Base-by-base conservation (phyloP, 306 rosid genomes). In the Cicer bijugum region DNA sequence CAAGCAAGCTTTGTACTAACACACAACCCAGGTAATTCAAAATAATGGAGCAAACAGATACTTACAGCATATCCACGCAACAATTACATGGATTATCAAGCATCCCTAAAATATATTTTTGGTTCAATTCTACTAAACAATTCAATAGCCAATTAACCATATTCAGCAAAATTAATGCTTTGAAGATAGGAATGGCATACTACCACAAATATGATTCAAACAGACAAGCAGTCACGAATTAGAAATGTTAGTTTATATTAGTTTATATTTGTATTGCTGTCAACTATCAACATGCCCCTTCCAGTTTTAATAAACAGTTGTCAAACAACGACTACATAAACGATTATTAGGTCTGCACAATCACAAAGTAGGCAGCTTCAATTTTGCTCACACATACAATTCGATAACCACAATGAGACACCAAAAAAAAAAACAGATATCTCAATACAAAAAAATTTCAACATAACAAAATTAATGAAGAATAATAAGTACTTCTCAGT, bases 1-100 rank as follows among this genome's bases (percentile, higher is more conserved):
- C 75, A 66, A 59, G n/a, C 23, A 72, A 59, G 45, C 20, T 48
- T 20, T 28, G 37, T 44, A 44, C 52, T 9, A 80, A 17, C 2
- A 4, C 38, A 69, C 28, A 80, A 60, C 53, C 42, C 16, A 40
- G 51, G 48, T 11, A 78, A 52, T 68, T 16, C 67, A 38, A 51
- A 39, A 28, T 5, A 68, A 63, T 8, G 69, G 16, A 8, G 61
- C 53, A n/a, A 52, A 45, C 1, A 42, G 19, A 58, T 16, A 59
- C 53, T 56, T 4, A 7, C 7, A 3, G 43, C 45, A 55, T 46
- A 57, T 48, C 70, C 10, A 35, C 37, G 46, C 6, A 71, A 20
- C 51, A 38, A 65, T 64, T 69, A 20, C 20, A 12, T 16, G 12
- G 10, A 50, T 3, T 42, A 60, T 16, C 61, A 69, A 50, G 9